Evolutionary conservation across 441 rosid genomes (phyloP).

Genomic region (Geranium incanum): DNA sequence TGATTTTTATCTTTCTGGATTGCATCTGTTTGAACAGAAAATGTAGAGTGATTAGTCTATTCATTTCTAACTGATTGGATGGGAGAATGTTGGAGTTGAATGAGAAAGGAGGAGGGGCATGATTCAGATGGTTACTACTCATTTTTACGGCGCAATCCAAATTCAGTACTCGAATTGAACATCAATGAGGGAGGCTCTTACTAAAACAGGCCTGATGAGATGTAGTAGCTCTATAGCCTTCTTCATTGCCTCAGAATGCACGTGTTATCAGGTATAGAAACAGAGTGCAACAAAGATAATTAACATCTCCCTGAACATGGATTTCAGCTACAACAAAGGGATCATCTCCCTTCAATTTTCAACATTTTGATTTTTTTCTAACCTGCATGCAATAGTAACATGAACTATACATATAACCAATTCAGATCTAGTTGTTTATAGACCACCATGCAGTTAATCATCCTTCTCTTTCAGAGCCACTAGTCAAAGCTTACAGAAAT

Average conservation of each 20-base stretch:
- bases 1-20: too few relatives aligned
- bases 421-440: neutral
- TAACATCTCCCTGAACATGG: constrained; percentile 1
- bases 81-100: neutral
- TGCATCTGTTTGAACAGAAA: too few relatives aligned
- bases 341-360: neutral
- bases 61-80: too few relatives aligned
- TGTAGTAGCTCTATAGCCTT: neutral
- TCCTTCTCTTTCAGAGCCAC: constrained; percentile 6
- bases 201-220: neutral
- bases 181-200: too few relatives aligned
- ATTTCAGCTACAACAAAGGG: neutral
- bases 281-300: neutral
- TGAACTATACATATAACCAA: neutral
- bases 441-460: constrained; percentile 9
- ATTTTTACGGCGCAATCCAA: too few relatives aligned
- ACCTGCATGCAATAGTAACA: neutral
- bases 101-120: neutral
- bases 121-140: neutral
- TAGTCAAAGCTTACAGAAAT: neutral
- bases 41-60: neutral
- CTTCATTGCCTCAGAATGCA: neutral
- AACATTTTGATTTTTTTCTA: neutral
- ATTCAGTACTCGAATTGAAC: too few relatives aligned
- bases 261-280: neutral